These are phyloP conservation scores for Plectosphaerella sp. DNA, from an alignment of 2,329 filamentous ascomycete species.

Conservation along the genomic window DNA sequence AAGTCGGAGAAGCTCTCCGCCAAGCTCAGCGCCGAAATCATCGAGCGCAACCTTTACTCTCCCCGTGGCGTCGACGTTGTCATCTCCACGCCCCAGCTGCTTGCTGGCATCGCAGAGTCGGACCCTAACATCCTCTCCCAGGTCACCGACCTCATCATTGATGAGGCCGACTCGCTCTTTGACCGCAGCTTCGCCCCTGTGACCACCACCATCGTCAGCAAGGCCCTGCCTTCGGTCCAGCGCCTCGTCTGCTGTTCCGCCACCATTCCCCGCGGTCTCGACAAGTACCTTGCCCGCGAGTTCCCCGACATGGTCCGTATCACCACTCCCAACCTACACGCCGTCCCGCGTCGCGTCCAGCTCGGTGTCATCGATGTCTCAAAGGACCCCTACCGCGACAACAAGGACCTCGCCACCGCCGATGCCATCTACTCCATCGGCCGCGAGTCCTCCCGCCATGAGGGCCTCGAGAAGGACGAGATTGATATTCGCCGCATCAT, in stretches of 20 bases:
- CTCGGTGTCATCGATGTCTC: slow-evolving; percentile 89
- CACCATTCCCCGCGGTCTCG: slow-evolving; percentile 86
- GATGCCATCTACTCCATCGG: slow-evolving; percentile 94
- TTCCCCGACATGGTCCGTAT: slow-evolving; percentile 83
- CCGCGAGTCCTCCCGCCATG: slow-evolving; percentile 61
- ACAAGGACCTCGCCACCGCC: slow-evolving; percentile 88
- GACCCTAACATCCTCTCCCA: slow-evolving; percentile 92
- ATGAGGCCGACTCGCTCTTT: slow-evolving; percentile 94
- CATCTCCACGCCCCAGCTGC: slow-evolving; percentile 82
- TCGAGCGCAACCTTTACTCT: slow-evolving; percentile 80
- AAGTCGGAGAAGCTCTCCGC: slow-evolving; percentile 80
- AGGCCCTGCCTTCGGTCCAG: slow-evolving; percentile 72
- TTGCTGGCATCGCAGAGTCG: slow-evolving; percentile 80
- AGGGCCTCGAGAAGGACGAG: slow-evolving; percentile 48
- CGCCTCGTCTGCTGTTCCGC: slow-evolving; percentile 92
- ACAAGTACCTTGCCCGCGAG: slow-evolving; percentile 74
- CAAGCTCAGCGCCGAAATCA: slow-evolving; percentile 69
- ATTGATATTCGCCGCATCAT: slow-evolving; percentile 78
- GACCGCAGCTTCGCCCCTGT: slow-evolving; percentile 87
- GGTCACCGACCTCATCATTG: slow-evolving; percentile 81
- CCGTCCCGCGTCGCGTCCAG: slow-evolving; percentile 90
- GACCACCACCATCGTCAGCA: slow-evolving; percentile 79
- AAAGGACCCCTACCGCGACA: slow-evolving; percentile 88
- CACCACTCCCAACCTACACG: slow-evolving; percentile 92
- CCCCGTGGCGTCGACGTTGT: slow-evolving; percentile 79